phyloP scores from a whole-genome alignment of 306 rosid genomes.

The Carpinus viminea region DNA sequence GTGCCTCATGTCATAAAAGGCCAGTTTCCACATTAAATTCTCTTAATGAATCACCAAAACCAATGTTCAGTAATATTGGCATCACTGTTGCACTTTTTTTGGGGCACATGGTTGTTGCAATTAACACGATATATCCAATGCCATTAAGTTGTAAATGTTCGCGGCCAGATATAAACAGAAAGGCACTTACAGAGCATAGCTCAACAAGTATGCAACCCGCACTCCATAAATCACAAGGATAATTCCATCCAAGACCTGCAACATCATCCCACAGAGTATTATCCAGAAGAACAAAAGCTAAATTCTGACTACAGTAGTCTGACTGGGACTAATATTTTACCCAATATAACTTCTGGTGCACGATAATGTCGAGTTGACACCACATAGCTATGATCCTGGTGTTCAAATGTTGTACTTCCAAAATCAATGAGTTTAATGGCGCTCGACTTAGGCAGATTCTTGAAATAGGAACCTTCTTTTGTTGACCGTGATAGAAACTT shows the following conservation, averaged over 20 bases:
- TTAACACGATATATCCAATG: not conserved
- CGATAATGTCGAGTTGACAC: conserved; percentile 89
- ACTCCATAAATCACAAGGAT: conserved; percentile 89
- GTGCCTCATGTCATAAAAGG: not conserved
- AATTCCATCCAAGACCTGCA: conserved; percentile 88
- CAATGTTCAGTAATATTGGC: not conserved
- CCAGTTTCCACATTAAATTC: not conserved
- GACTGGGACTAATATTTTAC: conserved; percentile 36
- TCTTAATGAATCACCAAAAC: not conserved
- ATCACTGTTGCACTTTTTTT: not conserved
- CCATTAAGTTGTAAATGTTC: conserved; percentile 2
- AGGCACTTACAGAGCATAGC: conserved; percentile 77
- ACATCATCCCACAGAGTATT: conserved; percentile 21
- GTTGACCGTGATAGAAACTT: conserved; percentile 60
- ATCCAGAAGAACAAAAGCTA: conserved; percentile 1
- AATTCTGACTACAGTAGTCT: conserved; percentile 7
- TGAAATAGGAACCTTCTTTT: conserved; percentile 71
- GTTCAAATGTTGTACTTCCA: conserved; percentile 80
- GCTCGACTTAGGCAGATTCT: conserved; percentile 76
- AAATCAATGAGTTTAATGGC: conserved; percentile 85
- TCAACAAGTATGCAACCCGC: conserved; percentile 88
- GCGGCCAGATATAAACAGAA: not conserved
- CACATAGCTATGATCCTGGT: conserved; percentile 77
- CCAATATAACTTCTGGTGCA: conserved; percentile 82
- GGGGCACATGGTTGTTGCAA: not conserved